Evolutionary conservation across 2,329 filamentous ascomycete species (phyloP), one percentile per base, ranked within the genome.

Genomic region (Microdochium paspali): DNA sequence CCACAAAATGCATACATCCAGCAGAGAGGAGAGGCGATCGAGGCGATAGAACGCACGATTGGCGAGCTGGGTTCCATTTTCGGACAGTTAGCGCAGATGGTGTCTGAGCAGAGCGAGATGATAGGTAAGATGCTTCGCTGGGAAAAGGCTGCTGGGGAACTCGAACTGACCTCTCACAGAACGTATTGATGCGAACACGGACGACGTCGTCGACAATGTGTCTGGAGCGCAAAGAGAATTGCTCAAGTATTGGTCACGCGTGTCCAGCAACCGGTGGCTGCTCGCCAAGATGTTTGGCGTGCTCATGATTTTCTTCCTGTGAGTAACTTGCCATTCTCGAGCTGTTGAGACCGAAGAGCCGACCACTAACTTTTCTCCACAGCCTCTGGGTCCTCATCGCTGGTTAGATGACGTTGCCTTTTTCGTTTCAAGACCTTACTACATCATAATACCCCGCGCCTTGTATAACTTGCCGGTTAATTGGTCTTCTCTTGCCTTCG

Each of bases 201-300:
- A 98, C 61, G 90, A 96, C 58, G 89, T 98, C 5, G 91, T 98
- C 47, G 91, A 97, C 61, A 98, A 98, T 58, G 91, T 98, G n/a
- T 82, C 95, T 61, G 93, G 93, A 18, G 93, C 93, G 5, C 93
- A 98, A 64, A 78, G 90, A 53, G 91, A 98, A 67, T 65, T 98
- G 60, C 80, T 98, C 69, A 96, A 96, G 66, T 98, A 97, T 68
- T 98, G 93, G 91, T 85, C 82, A 24, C 79, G 90, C 35, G 90
- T 97, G 24, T 93, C 89, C 48, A 89, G 90, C 52, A 98, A 98
- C 70, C 78, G 93, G 54, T 97, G 91, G 93, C 71, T 98, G 54
- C 84, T 97, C 47, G 86, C 86, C 10, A 85, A 84, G 71, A 86
- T 87, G 82, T 86, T 86, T 66, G 82, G 91, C 51, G 88, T 96